Base-by-base conservation (phyloP, 1,284 basidiomycete genomes). In the Ustilago crameri region DNA sequence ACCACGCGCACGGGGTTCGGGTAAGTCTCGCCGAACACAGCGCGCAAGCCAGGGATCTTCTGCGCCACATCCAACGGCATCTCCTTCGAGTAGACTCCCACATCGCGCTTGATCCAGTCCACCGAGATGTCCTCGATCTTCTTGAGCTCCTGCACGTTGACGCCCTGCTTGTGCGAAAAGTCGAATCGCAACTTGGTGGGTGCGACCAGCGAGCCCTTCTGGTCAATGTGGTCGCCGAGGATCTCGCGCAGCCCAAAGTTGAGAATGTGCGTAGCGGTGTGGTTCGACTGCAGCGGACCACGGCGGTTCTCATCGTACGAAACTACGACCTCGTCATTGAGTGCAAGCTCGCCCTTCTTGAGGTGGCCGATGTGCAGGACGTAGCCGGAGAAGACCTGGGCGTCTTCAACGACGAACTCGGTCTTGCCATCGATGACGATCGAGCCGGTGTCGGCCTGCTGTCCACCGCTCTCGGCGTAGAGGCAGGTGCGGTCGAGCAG, bases 211-310 rank as follows among this genome's bases (percentile, higher is more conserved):
- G 96, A 98, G 18, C 96, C 96, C 83, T 93, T 96, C 84, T 98
- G 96, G 84, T 98, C 95, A 61, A 98, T 91, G 82, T 98, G 95
- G 82, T 97, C 93, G 27, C 95, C 95, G 9, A 98, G 89, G 3
- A 93, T 88, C 82, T 98, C 95, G 30, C 96, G 91, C 5, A 99
- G 88, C 55, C 87, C 89, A 84, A 88, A 98, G 86, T 98, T 98
- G 80, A 99, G 91, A 73, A 99, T 95, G 84, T 99, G 96, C 0
- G 96, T 99, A 15, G 91, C 95, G 23, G 95, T 98, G 86, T 99
- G 96, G 83, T 99, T 98, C 85, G 94, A 98, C 64, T 94, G 90
- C 62, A 99, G 86, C 0, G 95, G 95, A 91, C 92, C 94, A 62
- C 96, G 89, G 49, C 95, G 92, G 42, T 46, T 45, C 66, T 92